Base-by-base conservation (phyloP, 495 filamentous ascomycete species). In the Tuber brumale region DNA sequence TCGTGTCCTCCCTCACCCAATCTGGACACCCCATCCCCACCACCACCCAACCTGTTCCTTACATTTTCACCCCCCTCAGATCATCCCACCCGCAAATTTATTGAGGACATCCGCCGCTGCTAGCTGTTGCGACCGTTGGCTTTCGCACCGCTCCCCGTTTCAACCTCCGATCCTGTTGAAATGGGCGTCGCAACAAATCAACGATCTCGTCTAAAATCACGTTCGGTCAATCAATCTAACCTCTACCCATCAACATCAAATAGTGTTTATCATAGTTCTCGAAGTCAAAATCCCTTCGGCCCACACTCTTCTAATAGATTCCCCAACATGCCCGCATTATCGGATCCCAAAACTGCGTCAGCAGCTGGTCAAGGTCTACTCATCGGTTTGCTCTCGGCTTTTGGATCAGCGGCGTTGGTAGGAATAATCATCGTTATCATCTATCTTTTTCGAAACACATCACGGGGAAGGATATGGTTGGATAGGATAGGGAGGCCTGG, bases 321-420 rank as follows among this genome's bases (percentile, higher is more conserved):
- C 14, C 12, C 57, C 27, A 66, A 66, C 27, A 66, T 66, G 57
- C n/a, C 57, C 57, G 57, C 27, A 27, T 66, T 44, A 42, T 42
- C 75, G 7, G 76, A 77, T 21, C 31, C 75, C 10, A 31, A 27
- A 41, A 48, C 77, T 21, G 5, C 57, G 27, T 66, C 57, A 2
- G 39, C 73, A 89, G 76, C 81, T 1, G 79, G 81, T 21, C 73
- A 93, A 83, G 95, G 96, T 84, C 92, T 99, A 80, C 86, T 98
- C 83, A 97, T 99, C 83, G 95, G 94, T 76, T 90, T 99, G 81
- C 86, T 97, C 70, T 97, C 96, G n/a, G 95, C 95, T 31, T 97
- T 99, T 85, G 95, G 95, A 44, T 96, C 94, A 57, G 95, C 94
- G 16, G 89, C 90, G 12, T 87, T 98, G 46, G 93, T 97, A 44